Evolutionary conservation across 2,329 filamentous ascomycete genomes (phyloP), one percentile per base, ranked within the genome.

Genomic region (Rhexocercosporidium sp.): DNA sequence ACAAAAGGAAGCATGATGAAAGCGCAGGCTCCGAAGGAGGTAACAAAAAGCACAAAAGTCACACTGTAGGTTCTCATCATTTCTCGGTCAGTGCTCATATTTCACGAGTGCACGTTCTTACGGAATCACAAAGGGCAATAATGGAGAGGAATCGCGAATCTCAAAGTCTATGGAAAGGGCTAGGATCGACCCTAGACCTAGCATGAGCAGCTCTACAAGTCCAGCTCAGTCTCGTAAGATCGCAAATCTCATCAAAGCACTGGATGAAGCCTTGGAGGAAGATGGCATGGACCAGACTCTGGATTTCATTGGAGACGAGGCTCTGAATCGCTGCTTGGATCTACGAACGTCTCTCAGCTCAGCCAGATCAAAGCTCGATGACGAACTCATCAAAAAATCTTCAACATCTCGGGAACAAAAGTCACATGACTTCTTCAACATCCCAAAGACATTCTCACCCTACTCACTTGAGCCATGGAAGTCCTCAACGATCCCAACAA

Each of bases 401-500:
- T 27, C 47, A 11, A 46, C 57, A 22, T 37, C 54, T 59, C 61
- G 51, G 34, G 64, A 56, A 37, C 64, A 63, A 56, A 27, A 41
- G 46, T 70, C 66, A 65, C 62, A 69, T 69, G 69, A 70, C 46
- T 56, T 64, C 25, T 59, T 59, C 11, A 74, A 72, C 62, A 47
- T 70, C n/a, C 67, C 73, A 0, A 72, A 72, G 51, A 59, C 69
- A 27, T 63, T 73, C 20, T 69, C 73, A 27, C 65, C 71, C n/a
- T 53, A 66, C 22, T 70, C 69, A 41, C 75, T 82, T 51, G 83
- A 79, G 62, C 82, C 81, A 65, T 90, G 83, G 85, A 82, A 77
- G n/a, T 79, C 77, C 37, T 78, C 82, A 65, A 82, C 85, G 41
- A 83, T 89, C 46, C 78, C 83, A 3, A 70, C 74, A 18, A 69